Conservation (phyloP, 2,329 filamentous ascomycete genomes). For the Lachnellula hyalina region DNA sequence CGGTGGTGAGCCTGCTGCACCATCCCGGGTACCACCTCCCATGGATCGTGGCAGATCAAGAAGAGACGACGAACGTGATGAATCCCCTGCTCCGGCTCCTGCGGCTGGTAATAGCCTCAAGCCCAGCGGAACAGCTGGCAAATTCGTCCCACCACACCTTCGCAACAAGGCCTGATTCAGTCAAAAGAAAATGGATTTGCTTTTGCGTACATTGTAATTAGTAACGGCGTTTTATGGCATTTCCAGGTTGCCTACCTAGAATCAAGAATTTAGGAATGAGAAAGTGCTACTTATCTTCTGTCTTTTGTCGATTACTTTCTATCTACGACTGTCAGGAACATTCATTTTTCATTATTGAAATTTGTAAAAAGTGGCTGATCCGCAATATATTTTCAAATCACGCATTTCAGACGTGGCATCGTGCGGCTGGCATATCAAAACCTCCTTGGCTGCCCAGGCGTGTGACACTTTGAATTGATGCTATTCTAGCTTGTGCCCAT, state of each 20-base stretch:
- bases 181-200: slow-evolving; percentile 2
- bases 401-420: too few relatives aligned
- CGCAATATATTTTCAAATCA: too few relatives aligned
- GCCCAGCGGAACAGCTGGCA: slow-evolving; percentile 49
- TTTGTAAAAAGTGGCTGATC: too few relatives aligned
- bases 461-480: too few relatives aligned
- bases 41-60: slow-evolving; percentile 42
- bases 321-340: neutral
- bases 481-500: too few relatives aligned
- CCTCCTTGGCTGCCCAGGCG: too few relatives aligned
- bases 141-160: slow-evolving; percentile 51
- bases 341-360: too few relatives aligned
- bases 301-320: neutral
- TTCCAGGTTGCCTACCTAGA: neutral
- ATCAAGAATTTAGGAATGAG: neutral
- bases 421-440: too few relatives aligned
- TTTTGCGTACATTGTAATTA: slow-evolving; percentile 10
- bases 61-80: slow-evolving; percentile 36
- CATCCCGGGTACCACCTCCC: slow-evolving; percentile 26
- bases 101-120: slow-evolving; percentile 41
- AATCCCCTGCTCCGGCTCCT: slow-evolving; percentile 37
- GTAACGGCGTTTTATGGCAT: slow-evolving; percentile 13
- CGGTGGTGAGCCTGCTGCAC: slow-evolving; percentile 26
- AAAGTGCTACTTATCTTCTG: neutral
- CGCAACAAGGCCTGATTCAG: slow-evolving; percentile 30